Evolutionary conservation across 768 basidiomycete species (phyloP), one percentile per base, ranked within the genome.

Genomic region (Lyophyllum atratum): DNA sequence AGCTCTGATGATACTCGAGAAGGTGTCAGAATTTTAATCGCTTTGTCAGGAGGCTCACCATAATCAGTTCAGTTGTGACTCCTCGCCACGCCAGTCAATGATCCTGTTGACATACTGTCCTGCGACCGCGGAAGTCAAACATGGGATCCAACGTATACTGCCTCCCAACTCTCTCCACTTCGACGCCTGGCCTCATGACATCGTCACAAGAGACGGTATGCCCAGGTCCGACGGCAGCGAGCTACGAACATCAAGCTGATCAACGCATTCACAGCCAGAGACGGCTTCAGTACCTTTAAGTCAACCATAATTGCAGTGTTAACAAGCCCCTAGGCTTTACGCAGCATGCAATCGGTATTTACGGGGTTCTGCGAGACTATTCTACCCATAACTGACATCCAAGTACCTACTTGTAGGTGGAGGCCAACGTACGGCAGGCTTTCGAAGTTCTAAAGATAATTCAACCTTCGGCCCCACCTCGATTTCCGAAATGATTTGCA

Each of bases 381-480:
- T 14, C 4, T 37, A 19, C 39, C 29, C 29, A 31, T 15, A 15
- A 43, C 40, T 43, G 43, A 21, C 17, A 9, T 11, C 43, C 8
- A 25, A n/a, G 21, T 44, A 9, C 24, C 43, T 24, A 44, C 43
- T 44, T 44, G 24, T 44, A 40, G 5, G 4, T n/a, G 4, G 2
- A n/a, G 43, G 8, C 9, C 17, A 24, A 31, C 22, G 3, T 8
- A 37, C 34, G 34, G 12, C 34, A 37, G 28, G 15, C 45, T 2
- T 28, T 6, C 24, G 45, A 46, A 25, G 46, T 17, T 47, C 29
- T 47, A 31, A 47, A 47, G 3, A 31, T 28, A 31, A 12, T 26
- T 45, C 44, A 17, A 47, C 28, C 46, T 29, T 50, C 40, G 39
- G 25, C 22, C 40, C 51, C 51, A 52, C 51, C 17, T 43, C 51